Base-by-base conservation (phyloP, 2,329 filamentous ascomycete genomes). In the Dactylellina cionopaga region DNA sequence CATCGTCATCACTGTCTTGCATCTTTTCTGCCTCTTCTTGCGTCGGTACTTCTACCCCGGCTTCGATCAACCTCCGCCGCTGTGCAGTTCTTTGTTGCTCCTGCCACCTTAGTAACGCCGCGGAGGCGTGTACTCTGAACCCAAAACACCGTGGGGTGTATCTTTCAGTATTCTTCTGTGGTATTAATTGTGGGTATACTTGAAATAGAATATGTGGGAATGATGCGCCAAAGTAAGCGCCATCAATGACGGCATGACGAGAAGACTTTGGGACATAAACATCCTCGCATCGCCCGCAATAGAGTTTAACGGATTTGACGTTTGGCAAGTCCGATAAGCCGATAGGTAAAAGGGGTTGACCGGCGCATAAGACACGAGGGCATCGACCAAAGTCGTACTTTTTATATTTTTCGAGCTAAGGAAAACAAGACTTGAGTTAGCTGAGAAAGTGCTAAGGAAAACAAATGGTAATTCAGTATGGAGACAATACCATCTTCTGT, bases 161-260 rank as follows among this genome's bases (percentile, higher is more conserved):
- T 76, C 95, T 88, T 75, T 92, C 89, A 74, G 89, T 85, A 77
- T 88, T 92, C 85, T 98, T 99, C 76, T 88, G 84, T 2, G 95
- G 95, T 55, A 96, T 88, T 77, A 99, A 85, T 22, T 91, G 88
- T 4, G 95, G 94, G 80, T 98, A 98, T 62, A 99, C 95, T 81
- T 99, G 95, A 84, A 99, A 98, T 74, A 99, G 88, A 81, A 99
- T 97, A 83, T 97, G 97, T 85, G 97, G 94, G 85, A 99, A 99
- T 1, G 92, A 96, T 49, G 94, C 93, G 77, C 95, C 95, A 77
- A 99, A 99, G 85, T 98, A 99, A 75, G 95, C 95, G 75, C 95
- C 95, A 80, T 99, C 95, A 78, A 99, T 97, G 69, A 90, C 87
- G 54, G 93, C 92, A 82, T 99, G 95, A 25, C 95, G 92, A 17